Evolutionary conservation across 2,329 filamentous ascomycete species (phyloP), one percentile per base, ranked within the genome.

Genomic region (Aspergillus quadricinctus): DNA sequence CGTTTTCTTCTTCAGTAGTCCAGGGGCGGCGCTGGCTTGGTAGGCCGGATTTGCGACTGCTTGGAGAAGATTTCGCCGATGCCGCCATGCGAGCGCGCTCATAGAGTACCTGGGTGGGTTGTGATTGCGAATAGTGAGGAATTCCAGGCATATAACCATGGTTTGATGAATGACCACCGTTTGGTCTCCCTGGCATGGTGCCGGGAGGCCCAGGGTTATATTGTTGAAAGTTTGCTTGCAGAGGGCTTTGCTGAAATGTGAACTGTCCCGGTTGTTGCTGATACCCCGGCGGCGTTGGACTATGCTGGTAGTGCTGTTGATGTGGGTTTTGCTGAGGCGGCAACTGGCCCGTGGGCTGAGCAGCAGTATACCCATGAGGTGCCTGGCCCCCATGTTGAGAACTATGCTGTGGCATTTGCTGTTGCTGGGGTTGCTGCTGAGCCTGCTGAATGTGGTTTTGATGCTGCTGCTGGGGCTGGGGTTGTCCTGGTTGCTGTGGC

Each of bases 1-100:
- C 91, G 71, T 92, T 91, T 69, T 96, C 92, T 73, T 96, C 92
- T 61, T 94, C 90, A 3, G 88, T 86, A 0, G 88, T 90, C 92
- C 92, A 96, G 0, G 92, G 90, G 28, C 92, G 83, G 31, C 92
- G 83, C 64, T 83, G 80, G 52, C 77, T 82, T 4, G 81, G 81
- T 10, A 80, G 69, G 9, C 81, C 80, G 1, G 80, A 77, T 55
- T 81, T 78, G 50, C 80, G 78, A 55, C 75, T 77, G 50, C 76
- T 79, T 1, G 81, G 78, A 3, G 80, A 81, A n/a, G 80, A 75
- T 64, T 83, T 83, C 2, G 80, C 76, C 7, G 79, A 80, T 9
- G 82, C 81, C 5, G 80, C 81, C 67, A 80, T 77, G 48, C 82
- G 78, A 37, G 82, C 82, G 56, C 78, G 76, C 63, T 84, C 81